Percentiles rank a stretch among this genome's conserved stretches.
Evolutionary conservation across 1,284 basidiomycete genomes (phyloP).

Genomic region (Phlebopus sp.): DNA sequence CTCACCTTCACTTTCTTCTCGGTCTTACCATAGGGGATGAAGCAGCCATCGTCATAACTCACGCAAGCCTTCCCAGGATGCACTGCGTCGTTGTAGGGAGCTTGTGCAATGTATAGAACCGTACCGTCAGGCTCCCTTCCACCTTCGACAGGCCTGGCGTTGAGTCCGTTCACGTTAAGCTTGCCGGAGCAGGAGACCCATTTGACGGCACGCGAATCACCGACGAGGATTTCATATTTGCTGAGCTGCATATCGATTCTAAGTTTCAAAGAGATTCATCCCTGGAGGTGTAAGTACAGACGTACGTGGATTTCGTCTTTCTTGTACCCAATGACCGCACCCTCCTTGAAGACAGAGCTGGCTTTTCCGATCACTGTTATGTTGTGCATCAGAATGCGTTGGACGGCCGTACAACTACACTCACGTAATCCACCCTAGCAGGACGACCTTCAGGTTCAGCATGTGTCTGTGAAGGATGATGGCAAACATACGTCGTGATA

Average conservation of each 20-base stretch:
- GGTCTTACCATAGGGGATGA: slow-evolving; percentile 28
- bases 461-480: not conserved
- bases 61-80: slow-evolving; percentile 65
- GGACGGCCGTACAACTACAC: slow-evolving; percentile 18
- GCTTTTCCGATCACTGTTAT: slow-evolving; percentile 65
- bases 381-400: not conserved
- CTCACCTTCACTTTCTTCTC: slow-evolving; percentile 36
- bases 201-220: slow-evolving; percentile 50
- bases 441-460: slow-evolving; percentile 12
- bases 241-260: slow-evolving; percentile 39
- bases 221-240: slow-evolving; percentile 67
- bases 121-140: slow-evolving; percentile 63
- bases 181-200: slow-evolving; percentile 55
- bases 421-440: slow-evolving; percentile 53
- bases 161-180: slow-evolving; percentile 43
- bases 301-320: slow-evolving; percentile 57
- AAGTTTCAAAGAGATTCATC: not conserved
- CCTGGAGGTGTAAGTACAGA: slow-evolving; percentile 5
- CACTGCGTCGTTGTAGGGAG: slow-evolving; percentile 46
- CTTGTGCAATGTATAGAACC: slow-evolving; percentile 59
- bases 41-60: slow-evolving; percentile 48
- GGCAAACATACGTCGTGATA: slow-evolving; percentile 52
- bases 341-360: slow-evolving; percentile 51
- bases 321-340: slow-evolving; percentile 59
- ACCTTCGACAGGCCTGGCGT: slow-evolving; percentile 58